phyloP scores from a whole-genome alignment of 768 basidiomycete genomes.

The Mycena metata region DNA sequence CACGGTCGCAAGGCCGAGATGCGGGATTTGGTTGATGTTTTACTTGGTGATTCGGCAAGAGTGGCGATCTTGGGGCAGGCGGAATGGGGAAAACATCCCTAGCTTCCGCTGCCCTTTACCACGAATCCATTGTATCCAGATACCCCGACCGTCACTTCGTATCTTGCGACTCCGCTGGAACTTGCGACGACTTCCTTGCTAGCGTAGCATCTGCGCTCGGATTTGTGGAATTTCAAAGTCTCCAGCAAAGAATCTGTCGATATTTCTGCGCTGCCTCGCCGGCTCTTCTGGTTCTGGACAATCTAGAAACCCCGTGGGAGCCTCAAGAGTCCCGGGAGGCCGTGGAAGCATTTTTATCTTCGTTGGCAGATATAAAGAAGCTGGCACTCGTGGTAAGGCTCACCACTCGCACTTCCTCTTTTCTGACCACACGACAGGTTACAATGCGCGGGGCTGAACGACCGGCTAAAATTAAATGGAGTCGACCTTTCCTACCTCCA shows the following conservation, averaged over 20 bases:
- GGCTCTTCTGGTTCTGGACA: conserved; percentile 8
- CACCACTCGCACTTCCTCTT: not conserved
- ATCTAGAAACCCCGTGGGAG: conserved; percentile 22
- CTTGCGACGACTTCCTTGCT: not conserved
- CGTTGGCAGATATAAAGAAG: conserved; percentile 12
- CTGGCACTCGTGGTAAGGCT: conserved; percentile 11
- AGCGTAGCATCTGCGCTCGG: conserved; percentile 10
- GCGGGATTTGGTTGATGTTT: not conserved
- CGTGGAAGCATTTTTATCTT: conserved; percentile 18
- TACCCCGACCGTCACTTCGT: conserved; percentile 17
- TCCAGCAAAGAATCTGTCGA: not conserved
- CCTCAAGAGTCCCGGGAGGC: not conserved
- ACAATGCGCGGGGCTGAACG: conserved; percentile 12
- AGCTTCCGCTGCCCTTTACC: conserved; percentile 5
- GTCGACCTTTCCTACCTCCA: conserved; percentile 13
- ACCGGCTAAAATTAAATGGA: not conserved
- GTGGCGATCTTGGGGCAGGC: conserved; percentile 16
- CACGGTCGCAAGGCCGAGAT: conserved; percentile 19
- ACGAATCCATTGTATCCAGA: not conserved
- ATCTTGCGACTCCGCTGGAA: conserved; percentile 16
- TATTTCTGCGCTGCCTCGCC: not conserved
- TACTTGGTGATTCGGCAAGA: not conserved
- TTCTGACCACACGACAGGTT: not conserved
- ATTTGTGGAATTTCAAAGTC: not conserved
- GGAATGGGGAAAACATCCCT: conserved; percentile 21